phyloP scores from a whole-genome alignment of 139 green algal genomes.

The Auxenochlorella protothecoides region DNA sequence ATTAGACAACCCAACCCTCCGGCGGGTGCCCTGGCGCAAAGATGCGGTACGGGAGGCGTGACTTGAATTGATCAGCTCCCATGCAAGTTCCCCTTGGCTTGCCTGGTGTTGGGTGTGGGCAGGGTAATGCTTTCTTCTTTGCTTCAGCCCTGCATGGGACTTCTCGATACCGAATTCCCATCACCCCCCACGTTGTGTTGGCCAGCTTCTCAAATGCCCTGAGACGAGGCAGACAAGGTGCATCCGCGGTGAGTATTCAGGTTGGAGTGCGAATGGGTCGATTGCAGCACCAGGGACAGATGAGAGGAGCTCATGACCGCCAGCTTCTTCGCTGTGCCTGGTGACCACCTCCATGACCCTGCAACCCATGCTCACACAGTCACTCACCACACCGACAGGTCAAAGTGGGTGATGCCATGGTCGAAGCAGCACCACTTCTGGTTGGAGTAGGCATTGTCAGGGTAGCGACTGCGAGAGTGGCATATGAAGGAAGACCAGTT shows the following conservation, averaged over 20 bases:
- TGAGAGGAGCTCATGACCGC: too few species aligned
- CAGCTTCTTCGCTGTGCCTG: too few species aligned
- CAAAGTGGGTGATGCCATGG: slow-evolving; percentile 14
- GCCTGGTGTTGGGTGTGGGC: not conserved
- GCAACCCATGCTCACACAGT: not conserved
- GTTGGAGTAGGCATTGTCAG: slow-evolving; percentile 25
- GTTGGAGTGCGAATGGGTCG: not conserved
- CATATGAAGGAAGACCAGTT: too few species aligned
- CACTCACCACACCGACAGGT: slow-evolving; percentile 20
- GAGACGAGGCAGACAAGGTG: not conserved
- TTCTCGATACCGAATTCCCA: slow-evolving; percentile 9
- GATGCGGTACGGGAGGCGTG: too few species aligned
- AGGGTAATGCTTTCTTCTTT: slow-evolving; percentile 5
- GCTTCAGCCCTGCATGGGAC: slow-evolving; percentile 14
- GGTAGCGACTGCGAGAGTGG: slow-evolving; percentile 3
- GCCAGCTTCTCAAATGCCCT: slow-evolving; percentile 25
- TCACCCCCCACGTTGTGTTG: slow-evolving; percentile 3
- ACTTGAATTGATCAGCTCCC: too few species aligned
- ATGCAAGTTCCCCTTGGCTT: not conserved
- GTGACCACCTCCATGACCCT: too few species aligned
- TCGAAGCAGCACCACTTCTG: slow-evolving; percentile 35
- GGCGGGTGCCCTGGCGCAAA: too few species aligned
- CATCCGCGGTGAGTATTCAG: not conserved
- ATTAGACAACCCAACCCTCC: too few species aligned
- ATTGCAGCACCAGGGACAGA: too few species aligned